Base-by-base conservation (phyloP, 2,329 filamentous ascomycete genomes). In the Trichothecium roseum region DNA sequence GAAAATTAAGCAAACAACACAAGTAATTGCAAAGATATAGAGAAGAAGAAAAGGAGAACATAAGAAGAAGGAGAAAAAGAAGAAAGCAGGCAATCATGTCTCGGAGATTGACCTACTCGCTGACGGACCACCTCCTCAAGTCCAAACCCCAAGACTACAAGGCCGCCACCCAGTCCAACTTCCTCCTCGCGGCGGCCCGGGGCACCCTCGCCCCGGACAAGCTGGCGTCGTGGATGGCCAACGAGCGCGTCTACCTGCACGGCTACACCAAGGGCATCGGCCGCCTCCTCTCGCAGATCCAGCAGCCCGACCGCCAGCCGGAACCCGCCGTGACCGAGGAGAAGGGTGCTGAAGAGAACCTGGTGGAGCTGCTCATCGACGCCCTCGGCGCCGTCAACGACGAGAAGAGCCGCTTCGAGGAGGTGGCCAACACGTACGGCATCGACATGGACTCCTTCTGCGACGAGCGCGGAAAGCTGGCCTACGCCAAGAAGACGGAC, bases 171-270 rank as follows among this genome's bases (percentile, higher is more conserved):
- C 75, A 79, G 40, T 69, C 77, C 36, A 65, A 73, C 0, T 85
- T 86, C 56, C 72, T 86, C 35, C 64, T 62, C 9, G 66, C 73
- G 32, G 80, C 81, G 5, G 79, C 79, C 12, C 63, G 66, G 37
- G 81, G 81, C 16, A 70, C 66, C 0, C 60, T 82, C 14, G 60
- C 71, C 14, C 73, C 73, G 33, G 48, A 62, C 1, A 57, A 64
- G 1, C 61, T 85, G 9, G 68, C 70, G 15, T 65, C 68, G 52
- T 86, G 81, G 81, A 72, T 86, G 30, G 72, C 75, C 10, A 81
- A 84, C 54, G 81, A 85, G 54, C 66, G 76, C 8, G 69, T 85
- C 40, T 82, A 84, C 56, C 75, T 80, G 24, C 77, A 82, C 43
- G 72, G 73, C 34, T 83, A 84, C 55, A 71, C 84, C 45, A 67